Conservation (phyloP, 1,284 basidiomycete species). For the Phylloporus sp. region DNA sequence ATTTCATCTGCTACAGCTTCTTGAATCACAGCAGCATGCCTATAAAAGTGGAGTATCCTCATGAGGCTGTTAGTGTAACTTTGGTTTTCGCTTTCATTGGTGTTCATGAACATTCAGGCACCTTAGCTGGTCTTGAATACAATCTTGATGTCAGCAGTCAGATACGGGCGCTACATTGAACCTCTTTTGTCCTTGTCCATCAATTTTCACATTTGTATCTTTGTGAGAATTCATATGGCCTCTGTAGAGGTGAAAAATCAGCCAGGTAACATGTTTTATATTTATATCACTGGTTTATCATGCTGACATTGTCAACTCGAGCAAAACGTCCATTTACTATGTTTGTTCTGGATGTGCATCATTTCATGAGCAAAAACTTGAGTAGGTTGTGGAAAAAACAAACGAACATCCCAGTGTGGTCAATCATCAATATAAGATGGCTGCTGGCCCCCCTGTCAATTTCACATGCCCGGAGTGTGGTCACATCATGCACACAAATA, state of each 20-base stretch:
- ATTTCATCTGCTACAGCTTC: constrained; percentile 56
- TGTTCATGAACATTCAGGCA: constrained; percentile 52
- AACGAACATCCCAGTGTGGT: constrained; percentile 54
- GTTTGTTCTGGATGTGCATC: constrained; percentile 84
- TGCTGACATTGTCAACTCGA: constrained; percentile 36
- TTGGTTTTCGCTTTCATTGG: constrained; percentile 1
- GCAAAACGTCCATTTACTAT: constrained; percentile 84
- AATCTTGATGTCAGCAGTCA: constrained; percentile 83
- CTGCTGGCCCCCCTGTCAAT: constrained; percentile 69
- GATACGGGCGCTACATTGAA: constrained; percentile 92
- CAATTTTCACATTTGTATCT: constrained; percentile 97
- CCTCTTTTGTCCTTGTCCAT: constrained; percentile 95
- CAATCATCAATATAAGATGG: constrained; percentile 73
- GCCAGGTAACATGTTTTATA: constrained; percentile 66
- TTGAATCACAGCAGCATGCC: constrained; percentile 95
- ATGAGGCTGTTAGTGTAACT: constrained; percentile 74
- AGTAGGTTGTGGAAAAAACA: constrained; percentile 62
- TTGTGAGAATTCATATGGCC: constrained; percentile 78
- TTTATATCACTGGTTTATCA: neutral
- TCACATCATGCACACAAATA: constrained; percentile 68
- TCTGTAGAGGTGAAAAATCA: constrained; percentile 89
- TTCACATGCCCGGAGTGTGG: constrained; percentile 85
- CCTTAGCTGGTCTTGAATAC: constrained; percentile 89
- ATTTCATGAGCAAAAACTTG: constrained; percentile 80
- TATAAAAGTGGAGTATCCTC: constrained; percentile 90